Percentiles rank a stretch among this genome's conserved stretches.
Conservation (phyloP, 1,284 basidiomycete genomes). For the Stygiomarasmius scandens region DNA sequence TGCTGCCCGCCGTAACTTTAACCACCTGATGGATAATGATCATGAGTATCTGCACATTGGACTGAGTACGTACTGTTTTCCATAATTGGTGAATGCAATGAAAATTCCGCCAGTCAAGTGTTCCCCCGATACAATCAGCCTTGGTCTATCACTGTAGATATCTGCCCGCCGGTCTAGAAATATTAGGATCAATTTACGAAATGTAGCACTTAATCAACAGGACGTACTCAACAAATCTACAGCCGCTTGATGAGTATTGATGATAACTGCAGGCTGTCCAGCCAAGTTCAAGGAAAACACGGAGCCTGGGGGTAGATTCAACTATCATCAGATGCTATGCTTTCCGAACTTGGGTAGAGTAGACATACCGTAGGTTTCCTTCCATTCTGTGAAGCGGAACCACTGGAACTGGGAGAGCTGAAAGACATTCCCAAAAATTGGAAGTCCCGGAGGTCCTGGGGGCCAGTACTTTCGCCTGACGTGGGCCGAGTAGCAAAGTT, state of each 20-base stretch:
- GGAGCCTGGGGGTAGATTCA: background rate
- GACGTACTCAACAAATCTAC: conserved; percentile 1
- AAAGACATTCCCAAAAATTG: background rate
- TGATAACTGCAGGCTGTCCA: background rate
- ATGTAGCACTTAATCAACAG: background rate
- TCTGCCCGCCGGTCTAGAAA: conserved; percentile 4
- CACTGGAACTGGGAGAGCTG: background rate
- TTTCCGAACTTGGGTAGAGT: no score
- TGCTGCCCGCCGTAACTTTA: background rate
- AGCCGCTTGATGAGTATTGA: background rate
- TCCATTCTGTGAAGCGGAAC: conserved; percentile 10
- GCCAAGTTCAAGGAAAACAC: background rate
- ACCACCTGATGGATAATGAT: background rate
- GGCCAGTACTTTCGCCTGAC: no score
- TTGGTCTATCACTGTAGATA: conserved; percentile 8
- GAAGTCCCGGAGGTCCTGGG: background rate
- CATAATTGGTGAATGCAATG: conserved; percentile 1
- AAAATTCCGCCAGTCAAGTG: conserved; percentile 7
- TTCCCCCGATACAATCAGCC: conserved; percentile 3
- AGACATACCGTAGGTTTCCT: conserved; percentile 7
- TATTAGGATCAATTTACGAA: no score
- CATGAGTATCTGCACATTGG: background rate
- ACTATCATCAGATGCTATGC: background rate
- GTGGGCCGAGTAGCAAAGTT: no score
- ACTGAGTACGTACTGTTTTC: background rate